Conservation (phyloP, 805 yeast genomes). For the Spencermartinsiella europaea region DNA sequence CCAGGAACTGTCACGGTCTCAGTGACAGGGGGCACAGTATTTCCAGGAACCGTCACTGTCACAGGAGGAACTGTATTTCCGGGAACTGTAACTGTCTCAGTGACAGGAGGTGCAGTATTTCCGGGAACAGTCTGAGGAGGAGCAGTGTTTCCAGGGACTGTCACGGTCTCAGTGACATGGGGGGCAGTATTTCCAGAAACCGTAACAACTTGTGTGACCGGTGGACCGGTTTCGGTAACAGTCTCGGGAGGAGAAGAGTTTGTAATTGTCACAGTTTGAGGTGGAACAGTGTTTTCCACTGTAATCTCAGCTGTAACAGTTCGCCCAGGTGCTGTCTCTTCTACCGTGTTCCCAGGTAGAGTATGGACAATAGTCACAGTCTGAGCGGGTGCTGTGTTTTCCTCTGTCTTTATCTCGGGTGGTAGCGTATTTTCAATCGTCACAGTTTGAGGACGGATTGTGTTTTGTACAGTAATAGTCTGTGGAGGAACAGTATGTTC, state of each 20-base stretch:
- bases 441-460: conserved; percentile 6
- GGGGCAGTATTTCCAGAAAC: conserved; percentile 15
- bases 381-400: conserved; percentile 5
- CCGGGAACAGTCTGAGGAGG: too few species aligned
- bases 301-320: too few species aligned
- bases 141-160: conserved; percentile 15
- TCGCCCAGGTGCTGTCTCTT: conserved; percentile 1
- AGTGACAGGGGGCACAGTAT: conserved; percentile 9
- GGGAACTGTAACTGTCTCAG: conserved; percentile 10
- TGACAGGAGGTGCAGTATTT: conserved; percentile 8
- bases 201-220: conserved; percentile 9
- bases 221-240: too few species aligned
- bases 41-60: background rate
- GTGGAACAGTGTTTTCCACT: conserved; percentile 10
- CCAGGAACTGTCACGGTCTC: conserved; percentile 11
- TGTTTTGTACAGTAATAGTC: background rate
- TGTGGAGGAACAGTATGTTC: conserved; percentile 5
- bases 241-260: too few species aligned
- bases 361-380: conserved; percentile 4
- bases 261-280: conserved; percentile 11
- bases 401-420: background rate
- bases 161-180: conserved; percentile 19
- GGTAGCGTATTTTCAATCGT: background rate
- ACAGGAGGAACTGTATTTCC: background rate
- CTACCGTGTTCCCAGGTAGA: background rate